Evolutionary conservation across 1,139 yeast genomes (phyloP).

Genomic region (Meyerozyma elateridarum): DNA sequence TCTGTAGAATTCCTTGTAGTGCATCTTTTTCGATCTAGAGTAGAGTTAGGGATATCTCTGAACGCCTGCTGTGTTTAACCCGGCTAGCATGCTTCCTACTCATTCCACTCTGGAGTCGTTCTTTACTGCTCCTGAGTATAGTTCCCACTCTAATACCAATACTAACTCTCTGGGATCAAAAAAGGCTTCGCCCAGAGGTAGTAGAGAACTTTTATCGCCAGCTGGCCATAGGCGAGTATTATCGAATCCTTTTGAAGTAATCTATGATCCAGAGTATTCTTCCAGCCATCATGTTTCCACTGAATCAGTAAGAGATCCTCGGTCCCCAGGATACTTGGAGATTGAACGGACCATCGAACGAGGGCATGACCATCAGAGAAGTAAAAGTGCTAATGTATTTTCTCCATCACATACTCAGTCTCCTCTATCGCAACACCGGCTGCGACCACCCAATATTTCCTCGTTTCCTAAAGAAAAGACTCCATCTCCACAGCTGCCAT

Average conservation of each 20-base stretch:
- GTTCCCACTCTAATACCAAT: neutral
- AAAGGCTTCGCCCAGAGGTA: neutral
- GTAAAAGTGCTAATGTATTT: neutral
- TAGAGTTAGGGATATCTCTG: too few species aligned
- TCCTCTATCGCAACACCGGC: neutral
- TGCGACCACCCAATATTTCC: conserved; percentile 4
- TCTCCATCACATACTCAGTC: conserved; percentile 1
- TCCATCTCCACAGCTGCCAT: neutral
- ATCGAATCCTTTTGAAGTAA: conserved; percentile 14
- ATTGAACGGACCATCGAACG: conserved; percentile 12
- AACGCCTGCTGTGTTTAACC: too few species aligned
- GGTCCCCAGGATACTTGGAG: conserved; percentile 11
- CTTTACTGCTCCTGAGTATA: conserved; percentile 1
- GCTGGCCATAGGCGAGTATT: conserved; percentile 9
- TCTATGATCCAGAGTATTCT: conserved; percentile 7
- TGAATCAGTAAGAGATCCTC: conserved; percentile 1
- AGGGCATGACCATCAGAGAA: conserved; percentile 1
- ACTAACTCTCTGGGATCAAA: neutral
- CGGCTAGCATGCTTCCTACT: conserved; percentile 2
- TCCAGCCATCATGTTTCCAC: neutral
- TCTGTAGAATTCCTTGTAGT: too few species aligned
- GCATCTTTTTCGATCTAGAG: too few species aligned
- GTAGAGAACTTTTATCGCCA: neutral
- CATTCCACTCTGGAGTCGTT: conserved; percentile 4
- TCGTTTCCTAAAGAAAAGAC: neutral